Conservation (phyloP, 441 rosid genomes). For the Adansonia madagascariensis region DNA sequence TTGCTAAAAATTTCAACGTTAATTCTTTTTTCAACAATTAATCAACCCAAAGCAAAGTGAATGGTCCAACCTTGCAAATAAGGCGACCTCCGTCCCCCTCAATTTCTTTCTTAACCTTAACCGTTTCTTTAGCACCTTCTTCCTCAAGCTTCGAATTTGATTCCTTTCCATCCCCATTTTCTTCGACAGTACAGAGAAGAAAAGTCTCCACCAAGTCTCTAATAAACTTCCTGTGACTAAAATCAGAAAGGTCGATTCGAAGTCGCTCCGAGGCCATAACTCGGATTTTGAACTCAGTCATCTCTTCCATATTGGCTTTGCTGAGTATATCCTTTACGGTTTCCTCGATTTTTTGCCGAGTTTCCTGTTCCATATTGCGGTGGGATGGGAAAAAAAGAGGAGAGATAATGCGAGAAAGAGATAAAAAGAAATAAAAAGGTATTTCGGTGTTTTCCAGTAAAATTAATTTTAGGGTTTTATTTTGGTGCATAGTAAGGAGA, state of each 20-base stretch:
- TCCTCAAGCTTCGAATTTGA: constrained; percentile 14
- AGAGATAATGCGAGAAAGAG: neutral
- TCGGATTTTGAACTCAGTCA: constrained; percentile 82
- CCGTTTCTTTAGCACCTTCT: constrained; percentile 24
- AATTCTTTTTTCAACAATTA: neutral
- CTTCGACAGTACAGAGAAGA: constrained; percentile 48
- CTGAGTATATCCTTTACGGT: constrained; percentile 56
- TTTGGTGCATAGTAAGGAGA: neutral
- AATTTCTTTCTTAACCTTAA: constrained; percentile 31
- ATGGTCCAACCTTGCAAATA: constrained; percentile 58
- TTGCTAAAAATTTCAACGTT: neutral
- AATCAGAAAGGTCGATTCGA: constrained; percentile 55
- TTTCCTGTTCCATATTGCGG: constrained; percentile 40
- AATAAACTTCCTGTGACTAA: constrained; percentile 47
- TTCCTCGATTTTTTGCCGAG: constrained; percentile 50
- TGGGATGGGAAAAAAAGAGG: no score
- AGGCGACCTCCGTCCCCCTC: constrained; percentile 41
- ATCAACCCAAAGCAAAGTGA: neutral
- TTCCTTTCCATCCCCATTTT: constrained; percentile 25
- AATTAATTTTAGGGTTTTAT: neutral
- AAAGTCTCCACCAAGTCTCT: constrained; percentile 68
- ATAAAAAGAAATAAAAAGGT: neutral
- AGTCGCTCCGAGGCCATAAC: constrained; percentile 52
- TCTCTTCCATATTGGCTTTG: constrained; percentile 56
- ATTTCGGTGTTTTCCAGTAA: neutral